phyloP scores from a whole-genome alignment of 1,284 basidiomycete species.

The Leccinum fuscescens region DNA sequence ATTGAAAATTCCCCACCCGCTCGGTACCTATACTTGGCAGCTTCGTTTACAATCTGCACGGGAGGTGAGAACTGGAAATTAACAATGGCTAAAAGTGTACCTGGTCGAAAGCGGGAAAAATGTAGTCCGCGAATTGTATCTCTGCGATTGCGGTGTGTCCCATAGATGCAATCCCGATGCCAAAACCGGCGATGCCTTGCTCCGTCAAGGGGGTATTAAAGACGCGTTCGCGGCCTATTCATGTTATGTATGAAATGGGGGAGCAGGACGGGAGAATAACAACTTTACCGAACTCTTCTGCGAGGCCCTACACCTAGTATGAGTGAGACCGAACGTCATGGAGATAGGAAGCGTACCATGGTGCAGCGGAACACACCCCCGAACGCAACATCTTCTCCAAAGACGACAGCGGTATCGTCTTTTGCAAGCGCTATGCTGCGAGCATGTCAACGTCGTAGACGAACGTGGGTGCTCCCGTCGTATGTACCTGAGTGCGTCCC shows the following conservation, averaged over 20 bases:
- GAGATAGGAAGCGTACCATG: slow-evolving; percentile 49
- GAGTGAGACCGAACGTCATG: not conserved
- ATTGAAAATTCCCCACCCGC: slow-evolving; percentile 83
- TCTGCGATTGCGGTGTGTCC: slow-evolving; percentile 95
- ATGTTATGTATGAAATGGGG: not conserved
- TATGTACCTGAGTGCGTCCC: slow-evolving; percentile 77
- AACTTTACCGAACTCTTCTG: slow-evolving; percentile 83
- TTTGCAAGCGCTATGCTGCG: slow-evolving; percentile 77
- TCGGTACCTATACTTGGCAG: slow-evolving; percentile 90
- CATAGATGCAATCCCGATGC: slow-evolving; percentile 89
- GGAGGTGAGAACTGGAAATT: slow-evolving; percentile 1
- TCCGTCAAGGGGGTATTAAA: slow-evolving; percentile 94
- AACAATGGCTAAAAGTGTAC: slow-evolving; percentile 38
- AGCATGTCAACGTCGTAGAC: slow-evolving; percentile 2
- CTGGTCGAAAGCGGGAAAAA: slow-evolving; percentile 91
- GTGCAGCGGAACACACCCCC: slow-evolving; percentile 92
- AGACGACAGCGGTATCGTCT: slow-evolving; percentile 85
- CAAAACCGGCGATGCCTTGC: slow-evolving; percentile 94
- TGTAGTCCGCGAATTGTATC: slow-evolving; percentile 87
- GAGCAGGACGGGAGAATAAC: not conserved
- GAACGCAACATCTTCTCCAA: slow-evolving; percentile 93
- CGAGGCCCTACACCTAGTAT: slow-evolving; percentile 61
- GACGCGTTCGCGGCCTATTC: slow-evolving; percentile 81
- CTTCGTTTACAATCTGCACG: slow-evolving; percentile 87
- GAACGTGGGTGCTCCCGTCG: slow-evolving; percentile 8